Conservation (phyloP, 257 asterid genomes). For the Solanum medicagineum region DNA sequence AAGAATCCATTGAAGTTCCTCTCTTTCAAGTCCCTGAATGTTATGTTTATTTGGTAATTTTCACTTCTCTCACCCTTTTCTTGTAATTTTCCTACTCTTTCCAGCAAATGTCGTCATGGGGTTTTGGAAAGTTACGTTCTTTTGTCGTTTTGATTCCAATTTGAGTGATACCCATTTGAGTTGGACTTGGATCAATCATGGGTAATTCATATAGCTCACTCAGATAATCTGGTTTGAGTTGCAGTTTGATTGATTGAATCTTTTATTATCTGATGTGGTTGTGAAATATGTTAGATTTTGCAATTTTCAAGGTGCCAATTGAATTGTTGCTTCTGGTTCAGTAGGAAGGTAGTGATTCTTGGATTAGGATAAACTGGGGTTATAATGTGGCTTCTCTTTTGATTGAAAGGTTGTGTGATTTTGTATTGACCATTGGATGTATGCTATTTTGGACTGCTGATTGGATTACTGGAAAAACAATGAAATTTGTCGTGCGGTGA, state of each 20-base stretch:
- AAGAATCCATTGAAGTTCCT: constrained; percentile 54
- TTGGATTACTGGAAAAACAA: background rate
- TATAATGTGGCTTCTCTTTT: background rate
- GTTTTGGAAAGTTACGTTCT: background rate
- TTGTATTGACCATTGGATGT: background rate
- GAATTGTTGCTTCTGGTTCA: background rate
- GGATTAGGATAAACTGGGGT: background rate
- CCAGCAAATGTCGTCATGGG: background rate
- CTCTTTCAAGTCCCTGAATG: constrained; percentile 83
- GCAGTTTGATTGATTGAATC: background rate
- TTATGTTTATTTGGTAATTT: constrained; percentile 75
- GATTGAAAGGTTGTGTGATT: background rate
- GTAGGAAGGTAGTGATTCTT: background rate
- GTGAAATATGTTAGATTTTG: background rate
- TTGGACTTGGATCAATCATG: background rate
- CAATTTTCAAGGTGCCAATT: background rate
- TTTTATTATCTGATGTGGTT: background rate
- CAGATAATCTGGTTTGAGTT: background rate
- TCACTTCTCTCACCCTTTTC: background rate
- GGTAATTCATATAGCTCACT: background rate
- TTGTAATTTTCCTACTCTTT: background rate
- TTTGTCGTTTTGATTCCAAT: background rate
- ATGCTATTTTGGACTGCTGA: background rate
- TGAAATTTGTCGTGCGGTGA: background rate
- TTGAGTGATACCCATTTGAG: background rate